Percentiles rank a stretch among this genome's conserved stretches.
These are phyloP conservation scores for Gossypium gossypioides DNA, from an alignment of 441 rosid species.

Conservation along the genomic window DNA sequence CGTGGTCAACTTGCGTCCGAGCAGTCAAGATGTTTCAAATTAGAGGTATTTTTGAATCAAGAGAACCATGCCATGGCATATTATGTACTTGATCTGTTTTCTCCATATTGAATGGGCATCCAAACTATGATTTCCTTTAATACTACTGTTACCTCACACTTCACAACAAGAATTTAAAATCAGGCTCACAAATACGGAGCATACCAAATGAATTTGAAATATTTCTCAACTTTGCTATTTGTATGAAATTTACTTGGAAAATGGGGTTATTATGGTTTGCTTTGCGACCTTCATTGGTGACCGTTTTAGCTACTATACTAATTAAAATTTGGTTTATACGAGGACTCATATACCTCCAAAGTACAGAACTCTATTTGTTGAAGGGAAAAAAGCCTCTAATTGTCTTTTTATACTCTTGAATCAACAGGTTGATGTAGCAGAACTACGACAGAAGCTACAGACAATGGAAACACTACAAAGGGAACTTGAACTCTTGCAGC, in stretches of 20 bases:
- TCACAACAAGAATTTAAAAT: neutral
- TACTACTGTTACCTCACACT: neutral
- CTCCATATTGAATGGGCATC: neutral
- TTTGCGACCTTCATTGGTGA: neutral
- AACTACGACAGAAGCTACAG: slow-evolving; percentile 80
- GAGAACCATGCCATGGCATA: neutral
- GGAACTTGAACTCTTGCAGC: slow-evolving; percentile 81
- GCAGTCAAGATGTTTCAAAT: slow-evolving; percentile 92
- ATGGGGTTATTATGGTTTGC: neutral
- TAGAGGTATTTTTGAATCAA: slow-evolving; percentile 49
- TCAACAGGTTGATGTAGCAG: slow-evolving; percentile 85
- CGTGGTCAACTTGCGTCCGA: slow-evolving; percentile 92
- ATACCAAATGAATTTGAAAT: neutral
- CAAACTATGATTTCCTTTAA: neutral
- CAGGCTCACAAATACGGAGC: neutral
- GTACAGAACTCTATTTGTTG: neutral
- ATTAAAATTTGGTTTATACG: neutral
- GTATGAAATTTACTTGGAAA: neutral
- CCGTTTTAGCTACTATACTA: neutral
- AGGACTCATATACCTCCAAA: neutral
- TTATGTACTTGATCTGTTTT: neutral
- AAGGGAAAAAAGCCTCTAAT: neutral
- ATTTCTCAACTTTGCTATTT: neutral
- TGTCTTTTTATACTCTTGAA: slow-evolving; percentile 7
- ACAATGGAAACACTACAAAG: slow-evolving; percentile 73